These are phyloP conservation scores for Akanthomyces lecanii DNA, from an alignment of 2,329 filamentous ascomycete genomes.

Conservation along the genomic window DNA sequence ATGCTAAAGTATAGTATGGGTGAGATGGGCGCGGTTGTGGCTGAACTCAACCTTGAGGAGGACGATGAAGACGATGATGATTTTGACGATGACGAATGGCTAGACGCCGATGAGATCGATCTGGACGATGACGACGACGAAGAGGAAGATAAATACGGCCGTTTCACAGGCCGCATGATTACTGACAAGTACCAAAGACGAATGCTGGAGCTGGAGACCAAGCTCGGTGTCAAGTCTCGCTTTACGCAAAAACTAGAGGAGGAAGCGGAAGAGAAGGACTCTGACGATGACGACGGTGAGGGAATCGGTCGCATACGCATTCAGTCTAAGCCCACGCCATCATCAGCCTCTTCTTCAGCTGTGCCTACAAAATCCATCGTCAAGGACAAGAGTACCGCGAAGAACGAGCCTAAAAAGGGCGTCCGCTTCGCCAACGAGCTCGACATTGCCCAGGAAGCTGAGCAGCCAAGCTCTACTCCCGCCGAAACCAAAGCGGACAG, in stretches of 20 bases:
- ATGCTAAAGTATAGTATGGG: constrained; percentile 89
- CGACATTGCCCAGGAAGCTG: constrained; percentile 57
- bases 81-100: constrained; percentile 49
- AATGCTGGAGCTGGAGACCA: constrained; percentile 82
- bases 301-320: constrained; percentile 55
- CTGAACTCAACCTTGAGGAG: constrained; percentile 81
- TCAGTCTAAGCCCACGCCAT: constrained; percentile 20
- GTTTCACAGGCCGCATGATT: constrained; percentile 63
- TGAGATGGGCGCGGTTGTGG: constrained; percentile 87
- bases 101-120: constrained; percentile 49
- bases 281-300: constrained; percentile 40
- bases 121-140: constrained; percentile 56
- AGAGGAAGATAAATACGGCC: constrained; percentile 72
- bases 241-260: constrained; percentile 52
- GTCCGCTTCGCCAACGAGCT: constrained; percentile 76
- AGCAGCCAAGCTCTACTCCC: constrained; percentile 20
- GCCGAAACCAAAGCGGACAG: constrained; percentile 23
- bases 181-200: constrained; percentile 70
- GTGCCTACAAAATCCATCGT: constrained; percentile 31
- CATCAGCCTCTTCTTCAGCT: constrained; percentile 20
- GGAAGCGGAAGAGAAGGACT: constrained; percentile 36
- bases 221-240: constrained; percentile 57
- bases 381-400: constrained; percentile 26
- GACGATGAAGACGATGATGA: constrained; percentile 51
- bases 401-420: constrained; percentile 52